Percentiles rank a stretch among this genome's conserved stretches.
Evolutionary conservation across 495 filamentous ascomycete species (phyloP).

Genomic region (Cercophora newfieldiana): DNA sequence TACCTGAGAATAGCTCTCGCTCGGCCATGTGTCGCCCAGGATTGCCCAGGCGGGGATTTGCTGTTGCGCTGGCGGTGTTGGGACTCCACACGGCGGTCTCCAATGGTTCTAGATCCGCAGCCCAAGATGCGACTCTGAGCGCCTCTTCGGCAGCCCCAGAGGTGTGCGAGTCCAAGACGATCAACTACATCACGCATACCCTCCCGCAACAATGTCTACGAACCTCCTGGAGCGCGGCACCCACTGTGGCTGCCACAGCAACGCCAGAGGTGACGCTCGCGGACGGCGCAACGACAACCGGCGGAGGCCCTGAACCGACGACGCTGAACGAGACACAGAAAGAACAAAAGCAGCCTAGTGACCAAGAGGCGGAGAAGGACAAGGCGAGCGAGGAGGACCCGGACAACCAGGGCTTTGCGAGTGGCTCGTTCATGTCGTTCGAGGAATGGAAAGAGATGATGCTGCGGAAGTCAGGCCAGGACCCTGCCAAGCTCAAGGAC

Average conservation of each 20-base stretch:
- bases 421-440: slow-evolving; percentile 89
- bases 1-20: slow-evolving; percentile 20
- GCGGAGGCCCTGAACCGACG: slow-evolving; percentile 15
- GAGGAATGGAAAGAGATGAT: slow-evolving; percentile 98
- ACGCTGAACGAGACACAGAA: slow-evolving; percentile 21
- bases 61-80: slow-evolving; percentile 27
- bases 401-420: slow-evolving; percentile 61
- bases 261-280: slow-evolving; percentile 15
- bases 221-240: slow-evolving; percentile 41
- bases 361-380: slow-evolving; percentile 13
- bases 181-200: slow-evolving; percentile 80
- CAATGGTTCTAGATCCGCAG: slow-evolving; percentile 22
- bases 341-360: slow-evolving; percentile 13
- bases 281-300: slow-evolving; percentile 7
- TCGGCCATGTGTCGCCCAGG: slow-evolving; percentile 24
- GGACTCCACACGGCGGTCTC: slow-evolving; percentile 25
- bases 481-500: slow-evolving; percentile 68
- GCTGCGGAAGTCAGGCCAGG: slow-evolving; percentile 81
- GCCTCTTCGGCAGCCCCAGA: slow-evolving; percentile 20
- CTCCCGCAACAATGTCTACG: slow-evolving; percentile 75
- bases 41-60: slow-evolving; percentile 11
- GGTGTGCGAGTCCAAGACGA: slow-evolving; percentile 63
- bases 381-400: slow-evolving; percentile 20
- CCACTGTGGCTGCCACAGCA: slow-evolving; percentile 27
- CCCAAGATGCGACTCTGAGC: slow-evolving; percentile 18